These are phyloP conservation scores for Rhodotorula babjevae DNA, from an alignment of 768 basidiomycete genomes.

Conservation along the genomic window DNA sequence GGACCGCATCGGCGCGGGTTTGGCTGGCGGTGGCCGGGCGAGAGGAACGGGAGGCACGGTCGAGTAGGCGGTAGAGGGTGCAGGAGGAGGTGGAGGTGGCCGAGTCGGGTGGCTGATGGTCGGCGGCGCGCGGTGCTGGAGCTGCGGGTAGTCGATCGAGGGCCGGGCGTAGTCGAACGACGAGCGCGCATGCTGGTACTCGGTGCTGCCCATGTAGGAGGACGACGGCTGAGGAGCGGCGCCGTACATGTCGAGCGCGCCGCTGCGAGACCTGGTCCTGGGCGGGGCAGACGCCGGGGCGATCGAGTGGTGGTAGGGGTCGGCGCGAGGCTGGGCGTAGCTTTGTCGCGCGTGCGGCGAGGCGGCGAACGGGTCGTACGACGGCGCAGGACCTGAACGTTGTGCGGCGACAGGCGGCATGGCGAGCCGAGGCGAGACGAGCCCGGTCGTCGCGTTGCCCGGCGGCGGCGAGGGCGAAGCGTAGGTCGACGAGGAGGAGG, in stretches of 20 bases:
- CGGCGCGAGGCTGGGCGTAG: conserved; percentile 10
- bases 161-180: conserved; percentile 23
- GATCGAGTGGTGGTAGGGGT: neutral
- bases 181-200: neutral
- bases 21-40: conserved; percentile 24
- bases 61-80: neutral
- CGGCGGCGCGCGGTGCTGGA: conserved; percentile 7
- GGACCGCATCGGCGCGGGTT: conserved; percentile 31
- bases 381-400: conserved; percentile 6
- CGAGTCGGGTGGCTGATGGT: neutral
- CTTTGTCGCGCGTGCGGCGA: neutral
- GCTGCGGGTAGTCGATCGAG: conserved; percentile 33
- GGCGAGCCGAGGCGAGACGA: conserved; percentile 32
- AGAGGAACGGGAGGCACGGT: conserved; percentile 3
- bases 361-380: conserved; percentile 27
- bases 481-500: neutral
- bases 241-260: conserved; percentile 3
- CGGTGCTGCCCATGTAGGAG: neutral
- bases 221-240: neutral
- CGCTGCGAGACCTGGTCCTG: conserved; percentile 9
- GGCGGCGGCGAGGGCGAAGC: neutral
- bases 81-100: neutral
- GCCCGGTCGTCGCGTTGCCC: neutral
- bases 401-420: conserved; percentile 34
- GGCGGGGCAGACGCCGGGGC: neutral